Base-by-base conservation (phyloP, 805 yeast genomes). In the Cyberlindnera americana region DNA sequence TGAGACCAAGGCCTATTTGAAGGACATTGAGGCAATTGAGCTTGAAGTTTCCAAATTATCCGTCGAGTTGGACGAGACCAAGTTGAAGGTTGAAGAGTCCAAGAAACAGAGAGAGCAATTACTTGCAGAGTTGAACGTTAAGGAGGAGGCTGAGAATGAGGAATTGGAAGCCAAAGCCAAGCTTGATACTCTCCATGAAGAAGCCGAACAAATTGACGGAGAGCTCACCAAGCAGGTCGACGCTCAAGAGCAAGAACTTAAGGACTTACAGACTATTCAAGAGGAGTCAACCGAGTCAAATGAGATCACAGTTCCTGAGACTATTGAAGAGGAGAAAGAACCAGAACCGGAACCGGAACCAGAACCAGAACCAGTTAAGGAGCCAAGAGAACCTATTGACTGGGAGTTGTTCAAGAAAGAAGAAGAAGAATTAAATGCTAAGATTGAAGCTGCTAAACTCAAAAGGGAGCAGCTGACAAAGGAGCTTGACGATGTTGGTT, bases 371-470 rank as follows among this genome's bases (percentile, higher is more conserved):
- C 29, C 30, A 14, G 33, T 26, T 10, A 35, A 37, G 35, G 30
- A 37, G 40, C 30, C 27, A 28, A 35, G 35, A 34, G 46, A 34
- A 29, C 39, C 41, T n/a, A 38, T 31, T 35, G 37, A 35, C 19
- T 29, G 35, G 30, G 43, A 40, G 11, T 32, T 30, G 13, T 42
- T 47, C 38, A 19, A 37, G 8, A 30, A 40, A 33, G 43, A 44
- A 24, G 52, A 48, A 32, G 44, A 47, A 12, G 40, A 29, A 6
- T 30, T 53, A 13, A 15, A 39, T 24, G 42, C 36, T 13, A 52
- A 50, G 37, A 37, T 53, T 19, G 47, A 44, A 26, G 52, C 41
- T 7, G 54, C 57, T 1, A 52, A 36, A 35, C 33, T 35, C 36
- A 41, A 44, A 24, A 50, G 52, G 42, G 53, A 49, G 33, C 21